Base-by-base conservation (phyloP, 495 filamentous ascomycete genomes). In the Xylaria telfairii region DNA sequence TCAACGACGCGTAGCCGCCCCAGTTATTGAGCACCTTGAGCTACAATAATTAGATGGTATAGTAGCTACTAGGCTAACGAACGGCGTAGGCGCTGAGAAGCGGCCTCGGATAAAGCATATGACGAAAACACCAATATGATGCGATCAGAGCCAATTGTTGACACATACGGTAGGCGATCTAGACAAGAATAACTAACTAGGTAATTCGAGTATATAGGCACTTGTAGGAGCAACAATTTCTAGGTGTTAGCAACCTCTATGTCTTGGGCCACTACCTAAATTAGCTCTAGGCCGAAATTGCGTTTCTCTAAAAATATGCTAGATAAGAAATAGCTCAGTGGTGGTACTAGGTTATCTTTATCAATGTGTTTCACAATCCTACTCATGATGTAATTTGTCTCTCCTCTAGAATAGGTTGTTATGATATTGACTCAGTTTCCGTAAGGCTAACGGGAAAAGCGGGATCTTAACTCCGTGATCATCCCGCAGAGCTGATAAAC, bases 381-480 rank as follows among this genome's bases (percentile, higher is more conserved):
- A 9, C 13, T 24, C n/a, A 24, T 26, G 21, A 24, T 4, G 21
- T 24, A 51, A 24, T 24, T 7, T 24, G 24, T 10, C 24, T 9
- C n/a, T 26, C 21, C n/a, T 24, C 21, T n/a, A 8, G n/a, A 24
- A 49, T 49, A 8, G 46, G 46, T 1, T 47, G 19, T 47, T 47
- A 10, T 53, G 24, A 13, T 26, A 26, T 53, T 53, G 10, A 3
- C 24, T 51, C 26, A 12, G 44, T 13, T 47, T 47, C 6, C 44
- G 6, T 26, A 28, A 28, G 49, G 10, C 28, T 9, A 34, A 24
- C 30, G 30, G 56, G 17, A 13, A 37, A 12, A 59, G 10, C 56
- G 32, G 56, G 56, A 13, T 19, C 56, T 59, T 59, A 59, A 59
- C 56, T 59, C 56, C 56, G 56, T 17, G 4, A 54, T 51, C 2